Conservation (phyloP, 371 early-diverging fungal genomes). For the Mucor plumbeus region DNA sequence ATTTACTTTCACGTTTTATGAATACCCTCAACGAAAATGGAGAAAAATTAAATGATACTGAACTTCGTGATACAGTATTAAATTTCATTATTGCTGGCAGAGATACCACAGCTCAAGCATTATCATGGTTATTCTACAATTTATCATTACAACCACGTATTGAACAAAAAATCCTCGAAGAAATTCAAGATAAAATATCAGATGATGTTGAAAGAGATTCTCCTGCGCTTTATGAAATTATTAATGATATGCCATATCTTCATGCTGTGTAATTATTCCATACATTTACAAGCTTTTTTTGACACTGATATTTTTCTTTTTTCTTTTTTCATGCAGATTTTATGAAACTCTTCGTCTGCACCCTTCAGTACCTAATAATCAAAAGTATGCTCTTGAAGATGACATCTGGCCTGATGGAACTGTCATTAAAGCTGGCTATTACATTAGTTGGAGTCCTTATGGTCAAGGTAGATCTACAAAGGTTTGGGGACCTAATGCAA, state of each 20-base stretch:
- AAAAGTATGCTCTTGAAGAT: conserved; percentile 64
- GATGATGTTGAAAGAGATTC: conserved; percentile 35
- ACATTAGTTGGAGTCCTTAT: conserved; percentile 55
- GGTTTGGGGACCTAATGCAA: conserved; percentile 70
- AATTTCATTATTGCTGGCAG: conserved; percentile 67
- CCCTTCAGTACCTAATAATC: conserved; percentile 65
- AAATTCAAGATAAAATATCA: conserved; percentile 44
- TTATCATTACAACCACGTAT: conserved; percentile 52
- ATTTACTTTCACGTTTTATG: conserved; percentile 48
- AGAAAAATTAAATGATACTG: conserved; percentile 40
- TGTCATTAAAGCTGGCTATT: conserved; percentile 53
- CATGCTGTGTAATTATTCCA: conserved; percentile 47
- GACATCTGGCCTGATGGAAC: conserved; percentile 70
- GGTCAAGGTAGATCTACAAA: conserved; percentile 58
- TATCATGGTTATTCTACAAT: conserved; percentile 69
- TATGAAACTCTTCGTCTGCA: conserved; percentile 62
- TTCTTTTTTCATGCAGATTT: conserved; percentile 31
- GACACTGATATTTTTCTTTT: background rate
- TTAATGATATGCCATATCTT: conserved; percentile 32
- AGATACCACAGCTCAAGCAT: conserved; percentile 76
- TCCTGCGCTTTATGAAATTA: conserved; percentile 52
- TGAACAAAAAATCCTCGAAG: conserved; percentile 49
- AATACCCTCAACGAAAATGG: conserved; percentile 39
- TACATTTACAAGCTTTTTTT: background rate
- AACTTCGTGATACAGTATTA: conserved; percentile 56